phyloP scores from a whole-genome alignment of 2,329 filamentous ascomycete species.

The Pezicula radicicola region DNA sequence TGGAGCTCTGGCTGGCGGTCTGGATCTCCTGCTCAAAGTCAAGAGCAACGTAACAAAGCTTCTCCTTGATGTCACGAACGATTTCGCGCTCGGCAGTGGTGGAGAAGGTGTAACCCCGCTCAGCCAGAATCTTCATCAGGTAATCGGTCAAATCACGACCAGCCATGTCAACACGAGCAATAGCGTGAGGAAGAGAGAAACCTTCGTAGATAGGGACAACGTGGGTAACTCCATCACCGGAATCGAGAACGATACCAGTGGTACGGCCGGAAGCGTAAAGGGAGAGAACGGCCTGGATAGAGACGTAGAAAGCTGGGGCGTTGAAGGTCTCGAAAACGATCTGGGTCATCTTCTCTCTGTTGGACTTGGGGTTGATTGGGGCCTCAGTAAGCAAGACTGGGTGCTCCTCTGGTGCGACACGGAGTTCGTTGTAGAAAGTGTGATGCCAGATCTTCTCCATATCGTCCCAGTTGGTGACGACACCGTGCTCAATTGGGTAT shows the following conservation, averaged over 20 bases:
- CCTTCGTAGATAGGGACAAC: conserved; percentile 99
- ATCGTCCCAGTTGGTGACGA: conserved; percentile 99
- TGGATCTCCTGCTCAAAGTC: conserved; percentile 99
- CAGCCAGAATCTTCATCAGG: conserved; percentile 99
- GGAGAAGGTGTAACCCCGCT: conserved; percentile 99
- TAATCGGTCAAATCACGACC: conserved; percentile 99
- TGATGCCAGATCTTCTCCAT: conserved; percentile 99
- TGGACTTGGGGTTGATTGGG: conserved; percentile 99
- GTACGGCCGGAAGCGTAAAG: conserved; percentile 99
- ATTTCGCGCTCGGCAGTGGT: conserved; percentile 99
- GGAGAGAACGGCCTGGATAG: conserved; percentile 98
- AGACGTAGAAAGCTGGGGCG: conserved; percentile 99
- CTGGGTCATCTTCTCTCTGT: conserved; percentile 99
- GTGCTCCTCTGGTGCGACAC: conserved; percentile 99
- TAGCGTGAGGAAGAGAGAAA: conserved; percentile 99
- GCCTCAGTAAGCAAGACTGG: conserved; percentile 98
- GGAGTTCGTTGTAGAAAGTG: conserved; percentile 99
- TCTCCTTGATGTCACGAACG: conserved; percentile 99
- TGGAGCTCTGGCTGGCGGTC: conserved; percentile 98
- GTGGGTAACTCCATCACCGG: conserved; percentile 99
- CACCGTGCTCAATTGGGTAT: conserved; percentile 99
- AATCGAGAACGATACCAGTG: conserved; percentile 99
- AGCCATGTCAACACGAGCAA: conserved; percentile 99
- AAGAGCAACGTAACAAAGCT: conserved; percentile 99
- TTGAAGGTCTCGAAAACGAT: conserved; percentile 99